Base-by-base conservation (phyloP, 805 yeast species). In the Hanseniaspora hatyaiensis region DNA sequence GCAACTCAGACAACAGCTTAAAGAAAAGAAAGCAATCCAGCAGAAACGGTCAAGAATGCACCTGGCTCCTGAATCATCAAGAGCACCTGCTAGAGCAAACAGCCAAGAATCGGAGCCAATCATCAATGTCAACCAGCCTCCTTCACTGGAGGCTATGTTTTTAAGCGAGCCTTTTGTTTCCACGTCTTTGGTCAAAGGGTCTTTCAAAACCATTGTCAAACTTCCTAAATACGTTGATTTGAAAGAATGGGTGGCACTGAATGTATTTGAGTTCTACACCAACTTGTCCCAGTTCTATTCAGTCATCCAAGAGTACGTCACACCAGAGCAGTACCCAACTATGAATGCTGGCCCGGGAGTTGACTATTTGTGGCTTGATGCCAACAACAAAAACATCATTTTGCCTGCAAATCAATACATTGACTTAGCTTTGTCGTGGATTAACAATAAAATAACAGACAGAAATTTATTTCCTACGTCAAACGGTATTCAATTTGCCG, bases 321-420 rank as follows among this genome's bases (percentile, higher is more conserved):
- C 95, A 2, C 88, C 95, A 0, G 94, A 84, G 56, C 74, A 80
- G 24, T 85, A 80, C 57, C 95, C 95, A 11, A 80, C 89, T 1
- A 92, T 92, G 98, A 86, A 78, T 56, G 98, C 97, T 0, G 98
- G 96, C 3, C 86, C 95, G 2, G 80, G 80, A 50, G 80, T 88
- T 4, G 95, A 87, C 57, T 92, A 92, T 58, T 66, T 84, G 30
- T 92, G 97, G 96, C 74, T 86, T 18, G 95, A 85, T 63, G 71
- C 77, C 36, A 75, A 80, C 49, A 84, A 83, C 40, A 84, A 86
- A 61, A 77, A 89, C 6, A 76, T 84, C 13, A 82, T 87, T 47
- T 71, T 92, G 24, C 96, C 97, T 5, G 97, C 98, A 1, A 72
- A 78, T 52, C 94, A 87, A 54, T 92, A 89, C 63, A 89, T 92